These are phyloP conservation scores for Priceomyces medius DNA, from an alignment of 805 yeast species.

Conservation along the genomic window DNA sequence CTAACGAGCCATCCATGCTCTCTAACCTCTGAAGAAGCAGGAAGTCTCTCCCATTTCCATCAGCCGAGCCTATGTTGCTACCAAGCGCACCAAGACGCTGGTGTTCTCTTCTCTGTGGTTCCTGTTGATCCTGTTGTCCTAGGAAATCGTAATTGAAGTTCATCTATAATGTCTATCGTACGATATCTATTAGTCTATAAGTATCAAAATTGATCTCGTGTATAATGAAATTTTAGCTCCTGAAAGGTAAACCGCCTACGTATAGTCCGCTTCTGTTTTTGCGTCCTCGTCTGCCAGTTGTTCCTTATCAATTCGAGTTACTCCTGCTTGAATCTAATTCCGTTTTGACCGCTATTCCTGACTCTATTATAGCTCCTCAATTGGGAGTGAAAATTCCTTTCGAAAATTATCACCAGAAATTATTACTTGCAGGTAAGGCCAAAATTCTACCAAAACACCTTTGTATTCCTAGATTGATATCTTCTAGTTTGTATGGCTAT, in stretches of 20 bases:
- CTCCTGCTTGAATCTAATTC: background rate
- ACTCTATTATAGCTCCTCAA: background rate
- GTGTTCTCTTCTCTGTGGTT: background rate
- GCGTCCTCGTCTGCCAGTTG: too few species aligned
- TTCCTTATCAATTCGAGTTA: background rate
- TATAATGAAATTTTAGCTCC: too few species aligned
- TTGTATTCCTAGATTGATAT: background rate
- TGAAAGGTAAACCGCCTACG: too few species aligned
- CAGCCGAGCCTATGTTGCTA: background rate
- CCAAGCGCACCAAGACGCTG: background rate
- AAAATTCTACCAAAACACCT: background rate
- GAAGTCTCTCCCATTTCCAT: background rate
- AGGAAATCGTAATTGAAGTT: conserved; percentile 36
- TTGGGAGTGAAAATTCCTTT: background rate
- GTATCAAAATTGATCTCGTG: background rate
- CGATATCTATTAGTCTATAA: conserved; percentile 4
- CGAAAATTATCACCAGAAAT: background rate
- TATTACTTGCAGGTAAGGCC: background rate
- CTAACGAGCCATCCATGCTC: conserved; percentile 1
- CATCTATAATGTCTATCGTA: conserved; percentile 15
- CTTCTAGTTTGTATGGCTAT: background rate
- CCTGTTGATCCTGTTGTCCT: conserved; percentile 5
- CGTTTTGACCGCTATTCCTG: background rate
- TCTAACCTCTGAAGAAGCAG: conserved; percentile 5
- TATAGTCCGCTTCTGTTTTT: too few species aligned